A percentile compares a stretch with the other conserved stretches of the same genome.
These are phyloP conservation scores for Eleusine coracana DNA, from an alignment of 176 grass and related monocot species.

Conservation along the genomic window DNA sequence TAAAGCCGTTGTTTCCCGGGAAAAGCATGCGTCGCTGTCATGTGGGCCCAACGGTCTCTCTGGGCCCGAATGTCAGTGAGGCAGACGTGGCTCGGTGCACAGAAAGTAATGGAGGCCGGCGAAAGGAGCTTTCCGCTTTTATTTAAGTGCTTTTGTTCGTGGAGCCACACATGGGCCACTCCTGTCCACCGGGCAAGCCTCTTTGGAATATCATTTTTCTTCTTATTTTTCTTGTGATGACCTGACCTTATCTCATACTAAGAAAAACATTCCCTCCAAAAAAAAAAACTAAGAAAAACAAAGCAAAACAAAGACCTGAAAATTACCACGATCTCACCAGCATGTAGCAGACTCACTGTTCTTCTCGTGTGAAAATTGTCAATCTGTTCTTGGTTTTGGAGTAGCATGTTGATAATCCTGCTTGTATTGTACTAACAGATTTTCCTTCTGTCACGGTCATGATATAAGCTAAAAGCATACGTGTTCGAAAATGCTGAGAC, in stretches of 20 bases:
- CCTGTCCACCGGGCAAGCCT: neutral
- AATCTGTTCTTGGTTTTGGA: neutral
- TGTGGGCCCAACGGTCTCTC: accelerated
- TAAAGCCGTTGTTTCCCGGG: neutral
- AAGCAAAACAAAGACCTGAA: neutral
- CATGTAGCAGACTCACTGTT: neutral
- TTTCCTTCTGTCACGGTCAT: too few relatives aligned
- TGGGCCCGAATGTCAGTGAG: neutral
- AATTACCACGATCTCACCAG: neutral
- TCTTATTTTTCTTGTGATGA: neutral
- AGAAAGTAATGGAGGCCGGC: slow-evolving; percentile 28
- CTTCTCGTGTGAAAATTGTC: neutral
- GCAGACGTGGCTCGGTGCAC: accelerated
- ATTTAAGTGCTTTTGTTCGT: slow-evolving; percentile 17
- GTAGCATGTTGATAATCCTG: neutral
- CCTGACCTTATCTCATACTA: neutral
- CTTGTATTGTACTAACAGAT: too few relatives aligned
- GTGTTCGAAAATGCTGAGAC: neutral
- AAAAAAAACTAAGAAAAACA: neutral
- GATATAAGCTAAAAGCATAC: too few relatives aligned
- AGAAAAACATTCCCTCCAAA: neutral
- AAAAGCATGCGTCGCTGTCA: neutral
- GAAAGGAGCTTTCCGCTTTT: slow-evolving; percentile 46
- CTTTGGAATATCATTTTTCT: neutral
- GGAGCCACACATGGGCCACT: slow-evolving; percentile 25